Evolutionary conservation across 176 grass and related monocot species (phyloP), one percentile per base, ranked within the genome.

Genomic region (Aegilops longissima): DNA sequence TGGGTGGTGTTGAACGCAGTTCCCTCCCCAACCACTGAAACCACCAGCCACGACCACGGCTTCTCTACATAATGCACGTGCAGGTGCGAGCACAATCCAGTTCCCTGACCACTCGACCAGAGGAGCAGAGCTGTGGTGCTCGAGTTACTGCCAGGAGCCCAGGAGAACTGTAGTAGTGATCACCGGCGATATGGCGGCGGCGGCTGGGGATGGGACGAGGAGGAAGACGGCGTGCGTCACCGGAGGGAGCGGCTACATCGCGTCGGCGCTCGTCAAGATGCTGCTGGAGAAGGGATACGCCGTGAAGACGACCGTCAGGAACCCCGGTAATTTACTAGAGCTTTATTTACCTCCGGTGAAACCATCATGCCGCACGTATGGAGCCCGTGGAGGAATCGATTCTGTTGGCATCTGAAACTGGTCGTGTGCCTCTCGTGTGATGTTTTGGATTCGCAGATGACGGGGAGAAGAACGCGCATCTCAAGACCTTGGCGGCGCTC

Each of bases 241-340:
- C 14, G 94, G 94, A 38, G 92, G 92, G 3, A 93, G 83, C 54
- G 94, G 94, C 0, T 93, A 84, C 77, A 84, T 96, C 6, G 91
- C 89, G 0, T 92, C 91, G 3, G 80, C 47, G 17, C 89, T 96
- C 10, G 78, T 93, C 70, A 92, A 90, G 74, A 90, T 87, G 65
- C 64, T 93, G 80, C 91, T 97, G 70, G 40, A 90, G 83, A 97
- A 90, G 42, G 91, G 91, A 0, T 96, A 96, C 29, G 74, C 81
- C 40, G 91, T 96, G 3, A 93, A 83, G 23, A 81, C 91, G 8
- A 96, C 94, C 0, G 89, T 92, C 85, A 84, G 94, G 21, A 86
- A 96, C 40, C 89, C 89, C 17, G 89, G 91, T 95, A 38, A 27
- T 18, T 4, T 18, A 27, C 13, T 61, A 0, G 2, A 2, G 2